Percentiles rank a stretch among this genome's conserved stretches.
Evolutionary conservation across 2,329 filamentous ascomycete genomes (phyloP).

Genomic region (Zymoseptoria ardabiliae): DNA sequence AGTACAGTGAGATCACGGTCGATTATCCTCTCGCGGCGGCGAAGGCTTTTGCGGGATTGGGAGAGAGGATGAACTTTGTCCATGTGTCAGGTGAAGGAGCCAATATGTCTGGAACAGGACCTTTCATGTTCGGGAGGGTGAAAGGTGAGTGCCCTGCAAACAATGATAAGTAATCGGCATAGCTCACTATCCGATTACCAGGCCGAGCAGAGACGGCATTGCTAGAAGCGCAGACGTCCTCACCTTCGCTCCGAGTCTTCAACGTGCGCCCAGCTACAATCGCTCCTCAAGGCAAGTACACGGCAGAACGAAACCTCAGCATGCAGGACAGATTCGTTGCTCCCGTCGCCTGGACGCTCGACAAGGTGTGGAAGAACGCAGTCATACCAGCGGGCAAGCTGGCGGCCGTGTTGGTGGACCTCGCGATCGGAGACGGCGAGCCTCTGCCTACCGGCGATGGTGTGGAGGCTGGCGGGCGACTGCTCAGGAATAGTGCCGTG

Average conservation of each 20-base stretch:
- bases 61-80: slow-evolving; percentile 59
- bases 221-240: slow-evolving; percentile 43
- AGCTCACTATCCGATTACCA: background rate
- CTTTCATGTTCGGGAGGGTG: slow-evolving; percentile 54
- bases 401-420: slow-evolving; percentile 40
- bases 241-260: slow-evolving; percentile 46
- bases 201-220: slow-evolving; percentile 55
- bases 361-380: slow-evolving; percentile 26
- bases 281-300: slow-evolving; percentile 37
- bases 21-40: slow-evolving; percentile 59
- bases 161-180: background rate
- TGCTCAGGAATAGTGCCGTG: slow-evolving; percentile 35
- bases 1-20: slow-evolving; percentile 60
- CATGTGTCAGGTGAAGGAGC: slow-evolving; percentile 61
- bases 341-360: slow-evolving; percentile 15
- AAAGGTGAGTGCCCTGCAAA: slow-evolving; percentile 42
- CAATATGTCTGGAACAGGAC: slow-evolving; percentile 48
- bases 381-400: slow-evolving; percentile 43
- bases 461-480: slow-evolving; percentile 33
- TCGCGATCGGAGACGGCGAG: slow-evolving; percentile 44
- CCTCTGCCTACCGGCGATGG: slow-evolving; percentile 30
- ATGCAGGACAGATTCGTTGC: slow-evolving; percentile 11
- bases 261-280: slow-evolving; percentile 55
- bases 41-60: slow-evolving; percentile 48
- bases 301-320: slow-evolving; percentile 11